Evolutionary conservation across 2,329 filamentous ascomycete species (phyloP), one percentile per base, ranked within the genome.

Genomic region (Triangularia setosa): DNA sequence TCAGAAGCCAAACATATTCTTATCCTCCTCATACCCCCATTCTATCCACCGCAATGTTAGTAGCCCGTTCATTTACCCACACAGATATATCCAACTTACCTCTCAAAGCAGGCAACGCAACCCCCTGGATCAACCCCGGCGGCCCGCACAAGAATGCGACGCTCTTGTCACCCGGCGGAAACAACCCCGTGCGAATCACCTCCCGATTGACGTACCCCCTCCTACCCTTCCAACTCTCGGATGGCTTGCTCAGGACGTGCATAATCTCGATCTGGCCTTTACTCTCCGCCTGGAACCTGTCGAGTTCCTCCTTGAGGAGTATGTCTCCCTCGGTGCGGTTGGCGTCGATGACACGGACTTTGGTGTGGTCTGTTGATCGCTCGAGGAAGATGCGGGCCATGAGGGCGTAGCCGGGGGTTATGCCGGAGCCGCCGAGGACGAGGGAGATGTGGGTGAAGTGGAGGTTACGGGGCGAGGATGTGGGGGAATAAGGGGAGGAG

Each of bases 351-450:
- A 81, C 76, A 2, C 75, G 69, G 6, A 82, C 71, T 54, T 79
- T 65, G 0, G 77, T 79, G 58, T 71, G 64, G 33, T 81, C 78
- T 5, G 70, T 71, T 1, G 71, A 53, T 4, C 4, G 27, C 0
- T 67, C 70, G 8, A 72, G 67, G 16, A 81, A 65, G 4, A 83
- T 77, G 1, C 78, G 75, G 1, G 77, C 78, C 25, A 84, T 77
- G 1, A 85, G 74, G 3, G 81, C 76, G 67, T 82, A 85, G 0
- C 81, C 82, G 0, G 82, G 81, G 0, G 82, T 85, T 12, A 85
- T 77, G 0, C 82, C 82, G 0, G 77, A 79, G 0, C 83, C 81
- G 0, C 82, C 82, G 0, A 84, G 75, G 1, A 85, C 76, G 8
- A 85, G 76, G 0, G 76, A 79, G 21, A 85, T 76, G 12, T 75